Evolutionary conservation across 2,329 filamentous ascomycete genomes (phyloP), one percentile per base, ranked within the genome.

Genomic region (Xylariomycetidae sp.): DNA sequence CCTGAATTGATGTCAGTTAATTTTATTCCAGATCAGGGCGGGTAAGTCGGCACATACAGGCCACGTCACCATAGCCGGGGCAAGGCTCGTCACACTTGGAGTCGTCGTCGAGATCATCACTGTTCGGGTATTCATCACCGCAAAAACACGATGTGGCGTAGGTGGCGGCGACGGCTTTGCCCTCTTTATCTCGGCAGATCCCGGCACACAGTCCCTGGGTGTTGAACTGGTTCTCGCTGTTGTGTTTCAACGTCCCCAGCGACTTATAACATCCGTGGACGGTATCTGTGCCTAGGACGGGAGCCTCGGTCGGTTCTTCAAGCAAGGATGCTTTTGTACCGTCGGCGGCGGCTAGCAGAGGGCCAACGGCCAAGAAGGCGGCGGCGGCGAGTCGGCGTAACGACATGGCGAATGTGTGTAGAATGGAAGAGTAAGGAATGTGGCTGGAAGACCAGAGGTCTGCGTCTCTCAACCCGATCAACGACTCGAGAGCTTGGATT

Each of bases 111-210:
- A 79, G 54, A 25, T 64, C 63, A 12, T 63, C 63, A 24, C 64
- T 49, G 12, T 78, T 66, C 1, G 88, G 88, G 29, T 89, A 70
- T 38, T 68, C 59, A 42, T 76, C 63, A 38, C 87, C 88, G 51
- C 88, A 94, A 50, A 68, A 85, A 61, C 88, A 95, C 43, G 76
- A 60, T 13, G 68, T 65, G 13, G 70, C 68, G 6, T 70, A 74
- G 27, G 85, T 61, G 19, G 70, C 85, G 49, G 80, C 75, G 6
- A 87, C 82, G 1, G 68, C 46, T 19, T 57, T 64, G n/a, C n/a
- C n/a, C 22, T 71, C 67, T 6, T 64, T 49, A 1, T 59, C 50
- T 3, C 59, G 51, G 49, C 72, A 76, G 2, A 47, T 31, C 0
- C 44, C 19, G 10, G 50, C 58, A 46, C 74, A 78, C 10, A 44